Evolutionary conservation across 257 asterid genomes (phyloP).

Genomic region (Rubia yunnanensis): DNA sequence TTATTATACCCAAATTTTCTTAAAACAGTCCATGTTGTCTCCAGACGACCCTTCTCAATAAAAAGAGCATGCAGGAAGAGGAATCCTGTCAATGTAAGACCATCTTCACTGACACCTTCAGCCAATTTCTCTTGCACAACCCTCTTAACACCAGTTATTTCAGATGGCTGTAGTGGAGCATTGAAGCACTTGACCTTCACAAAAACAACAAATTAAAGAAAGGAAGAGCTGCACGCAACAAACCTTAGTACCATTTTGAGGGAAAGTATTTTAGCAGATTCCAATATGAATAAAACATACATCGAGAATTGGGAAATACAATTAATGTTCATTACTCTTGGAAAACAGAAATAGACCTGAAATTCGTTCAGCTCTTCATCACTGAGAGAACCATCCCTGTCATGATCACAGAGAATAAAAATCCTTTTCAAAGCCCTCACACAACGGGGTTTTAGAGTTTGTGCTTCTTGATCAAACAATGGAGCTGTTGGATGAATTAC

Average conservation of each 20-base stretch:
- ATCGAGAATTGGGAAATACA: not conserved
- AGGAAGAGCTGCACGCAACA: slow-evolving; percentile 11
- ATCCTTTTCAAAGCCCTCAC: slow-evolving; percentile 92
- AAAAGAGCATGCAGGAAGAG: slow-evolving; percentile 94
- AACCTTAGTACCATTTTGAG: not conserved
- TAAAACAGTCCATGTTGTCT: slow-evolving; percentile 96
- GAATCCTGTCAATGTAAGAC: slow-evolving; percentile 96
- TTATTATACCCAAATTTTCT: slow-evolving; percentile 95
- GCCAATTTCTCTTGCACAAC: slow-evolving; percentile 89
- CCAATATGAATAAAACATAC: not conserved
- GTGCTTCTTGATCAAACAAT: slow-evolving; percentile 88
- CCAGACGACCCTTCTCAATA: slow-evolving; percentile 89
- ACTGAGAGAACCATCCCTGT: slow-evolving; percentile 96
- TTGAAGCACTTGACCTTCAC: slow-evolving; percentile 89
- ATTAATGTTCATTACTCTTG: not conserved
- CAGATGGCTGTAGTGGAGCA: slow-evolving; percentile 91
- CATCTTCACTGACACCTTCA: slow-evolving; percentile 79
- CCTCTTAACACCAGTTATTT: slow-evolving; percentile 86
- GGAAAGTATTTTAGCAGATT: not conserved
- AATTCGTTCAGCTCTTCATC: slow-evolving; percentile 89
- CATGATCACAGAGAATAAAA: slow-evolving; percentile 85
- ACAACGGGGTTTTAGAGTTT: slow-evolving; percentile 80
- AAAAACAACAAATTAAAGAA: slow-evolving; percentile 8
- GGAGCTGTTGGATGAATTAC: slow-evolving; percentile 99
- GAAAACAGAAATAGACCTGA: slow-evolving; percentile 45